A percentile compares a stretch with the other conserved stretches of the same genome.
phyloP scores from a whole-genome alignment of 2,329 filamentous ascomycete species.

The Exophiala calicioides region DNA sequence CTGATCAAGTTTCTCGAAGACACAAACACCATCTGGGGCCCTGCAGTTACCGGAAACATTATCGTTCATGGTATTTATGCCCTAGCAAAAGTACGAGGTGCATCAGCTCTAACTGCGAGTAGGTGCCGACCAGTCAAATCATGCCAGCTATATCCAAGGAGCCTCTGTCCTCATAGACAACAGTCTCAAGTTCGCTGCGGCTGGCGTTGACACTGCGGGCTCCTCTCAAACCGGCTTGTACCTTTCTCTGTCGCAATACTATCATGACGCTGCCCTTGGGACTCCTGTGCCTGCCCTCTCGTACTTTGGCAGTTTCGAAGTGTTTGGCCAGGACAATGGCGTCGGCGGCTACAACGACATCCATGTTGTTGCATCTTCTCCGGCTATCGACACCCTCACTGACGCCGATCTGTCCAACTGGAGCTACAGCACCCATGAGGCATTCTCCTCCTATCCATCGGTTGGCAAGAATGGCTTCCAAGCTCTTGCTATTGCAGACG shows the following conservation, averaged over 20 bases:
- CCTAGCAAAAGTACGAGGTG: too few species aligned
- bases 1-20: slow-evolving; percentile 2
- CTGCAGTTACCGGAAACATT: slow-evolving; percentile 5
- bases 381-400: slow-evolving; percentile 5
- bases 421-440: slow-evolving; percentile 5
- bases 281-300: slow-evolving; percentile 1
- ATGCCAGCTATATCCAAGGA: background rate
- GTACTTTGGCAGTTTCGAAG: slow-evolving; percentile 4
- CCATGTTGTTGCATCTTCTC: slow-evolving; percentile 2
- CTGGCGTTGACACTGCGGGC: background rate
- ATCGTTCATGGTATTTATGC: slow-evolving; percentile 1
- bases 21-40: slow-evolving; percentile 6
- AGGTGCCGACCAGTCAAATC: slow-evolving; percentile 5
- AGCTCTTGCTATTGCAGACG: slow-evolving; percentile 4
- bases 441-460: slow-evolving; percentile 1
- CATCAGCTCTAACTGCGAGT: background rate
- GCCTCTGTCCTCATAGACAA: slow-evolving; percentile 2
- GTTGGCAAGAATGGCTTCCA: slow-evolving; percentile 3
- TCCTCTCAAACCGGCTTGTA: slow-evolving; percentile 6
- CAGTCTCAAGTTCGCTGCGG: slow-evolving; percentile 6
- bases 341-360: slow-evolving; percentile 1
- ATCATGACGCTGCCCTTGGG: background rate
- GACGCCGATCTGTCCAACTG: slow-evolving; percentile 6
- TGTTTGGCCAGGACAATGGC: slow-evolving; percentile 4
- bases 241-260: slow-evolving; percentile 1